phyloP scores from a whole-genome alignment of 306 rosid genomes.

The Datisca glomerata region DNA sequence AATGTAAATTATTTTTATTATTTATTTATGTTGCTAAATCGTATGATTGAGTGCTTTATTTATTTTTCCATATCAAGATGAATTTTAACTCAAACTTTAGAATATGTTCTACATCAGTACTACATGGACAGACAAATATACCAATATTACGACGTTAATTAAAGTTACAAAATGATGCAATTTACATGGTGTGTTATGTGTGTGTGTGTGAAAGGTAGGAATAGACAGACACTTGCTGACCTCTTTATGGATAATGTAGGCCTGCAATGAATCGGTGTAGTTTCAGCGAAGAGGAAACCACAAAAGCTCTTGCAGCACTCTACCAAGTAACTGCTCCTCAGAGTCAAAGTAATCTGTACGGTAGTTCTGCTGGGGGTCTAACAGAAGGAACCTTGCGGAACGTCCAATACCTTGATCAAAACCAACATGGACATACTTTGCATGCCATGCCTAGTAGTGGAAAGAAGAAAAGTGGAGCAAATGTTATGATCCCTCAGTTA shows the following conservation, averaged over 20 bases:
- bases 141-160: too few species aligned
- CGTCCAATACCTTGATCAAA: constrained; percentile 37
- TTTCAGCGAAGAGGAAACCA: constrained; percentile 75
- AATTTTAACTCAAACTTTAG: too few species aligned
- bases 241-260: constrained; percentile 36
- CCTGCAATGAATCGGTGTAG: constrained; percentile 86
- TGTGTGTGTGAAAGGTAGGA: constrained; percentile 5
- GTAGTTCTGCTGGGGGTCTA: constrained; percentile 27
- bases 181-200: neutral
- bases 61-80: too few species aligned
- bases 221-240: constrained; percentile 11
- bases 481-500: constrained; percentile 34
- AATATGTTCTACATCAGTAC: too few species aligned
- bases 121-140: too few species aligned
- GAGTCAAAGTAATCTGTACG: too few species aligned
- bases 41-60: too few species aligned
- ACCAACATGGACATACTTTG: constrained; percentile 31
- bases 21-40: too few species aligned
- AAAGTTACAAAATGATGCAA: neutral
- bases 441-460: constrained; percentile 31
- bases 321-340: constrained; percentile 54
- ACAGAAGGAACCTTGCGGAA: constrained; percentile 38
- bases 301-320: constrained; percentile 41
- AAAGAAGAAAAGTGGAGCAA: constrained; percentile 38
- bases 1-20: too few species aligned